Evolutionary conservation across 192 early-diverging fungal species (phyloP).

Genomic region (Dissophora globulifera): DNA sequence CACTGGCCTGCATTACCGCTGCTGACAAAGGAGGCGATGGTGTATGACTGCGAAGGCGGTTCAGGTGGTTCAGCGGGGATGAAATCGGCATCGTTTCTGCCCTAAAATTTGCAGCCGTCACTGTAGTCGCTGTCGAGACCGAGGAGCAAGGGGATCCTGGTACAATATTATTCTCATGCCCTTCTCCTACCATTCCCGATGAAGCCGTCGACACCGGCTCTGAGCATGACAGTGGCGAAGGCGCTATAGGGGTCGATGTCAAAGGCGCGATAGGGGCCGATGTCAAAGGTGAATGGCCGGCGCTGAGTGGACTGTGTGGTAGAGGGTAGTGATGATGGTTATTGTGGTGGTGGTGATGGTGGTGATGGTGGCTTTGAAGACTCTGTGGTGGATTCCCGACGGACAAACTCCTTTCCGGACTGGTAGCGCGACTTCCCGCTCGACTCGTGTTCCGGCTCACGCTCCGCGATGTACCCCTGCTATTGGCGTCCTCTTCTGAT

Average conservation of each 20-base stretch:
- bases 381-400: neutral
- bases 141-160: too few relatives aligned
- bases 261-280: neutral
- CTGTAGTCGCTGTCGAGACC: too few relatives aligned
- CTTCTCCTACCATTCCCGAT: neutral
- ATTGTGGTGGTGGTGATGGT: slow-evolving; percentile 5
- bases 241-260: neutral
- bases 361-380: neutral
- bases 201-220: neutral
- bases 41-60: too few relatives aligned
- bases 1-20: too few relatives aligned
- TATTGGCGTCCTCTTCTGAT: slow-evolving; percentile 41
- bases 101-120: too few relatives aligned
- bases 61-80: too few relatives aligned
- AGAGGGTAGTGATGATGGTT: neutral
- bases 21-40: too few relatives aligned
- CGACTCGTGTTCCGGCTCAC: slow-evolving; percentile 30
- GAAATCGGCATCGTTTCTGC: too few relatives aligned
- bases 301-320: slow-evolving; percentile 3
- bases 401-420: slow-evolving; percentile 28
- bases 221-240: neutral
- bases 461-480: slow-evolving; percentile 21
- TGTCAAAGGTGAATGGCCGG: slow-evolving; percentile 6
- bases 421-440: slow-evolving; percentile 18
- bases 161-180: too few relatives aligned